A percentile compares a stretch with the other conserved stretches of the same genome.
These are phyloP conservation scores for Avicennia marina DNA, from an alignment of 257 asterid genomes.

Conservation along the genomic window DNA sequence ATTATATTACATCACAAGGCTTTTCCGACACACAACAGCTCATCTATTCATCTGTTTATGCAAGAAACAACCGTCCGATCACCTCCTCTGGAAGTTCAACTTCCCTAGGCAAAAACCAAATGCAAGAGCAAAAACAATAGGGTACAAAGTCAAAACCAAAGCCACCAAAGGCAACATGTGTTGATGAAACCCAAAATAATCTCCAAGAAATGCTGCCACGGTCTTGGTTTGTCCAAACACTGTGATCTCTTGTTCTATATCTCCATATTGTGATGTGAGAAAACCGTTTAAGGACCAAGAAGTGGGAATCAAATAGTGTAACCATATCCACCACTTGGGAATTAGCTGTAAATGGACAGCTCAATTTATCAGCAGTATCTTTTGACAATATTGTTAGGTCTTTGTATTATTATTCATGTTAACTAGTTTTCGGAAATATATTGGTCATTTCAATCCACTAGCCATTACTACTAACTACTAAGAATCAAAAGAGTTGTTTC, in stretches of 20 bases:
- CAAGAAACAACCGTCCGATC: background rate
- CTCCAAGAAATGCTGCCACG: slow-evolving; percentile 36
- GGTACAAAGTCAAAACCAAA: slow-evolving; percentile 36
- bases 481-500: too few relatives aligned
- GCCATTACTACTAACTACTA: too few relatives aligned
- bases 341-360: slow-evolving; percentile 32
- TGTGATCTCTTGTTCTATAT: slow-evolving; percentile 26
- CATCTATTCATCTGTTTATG: too few relatives aligned
- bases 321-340: slow-evolving; percentile 69
- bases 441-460: too few relatives aligned
- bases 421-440: too few relatives aligned
- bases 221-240: slow-evolving; percentile 47
- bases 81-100: slow-evolving; percentile 57
- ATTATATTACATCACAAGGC: too few relatives aligned
- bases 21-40: too few relatives aligned
- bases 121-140: slow-evolving; percentile 37
- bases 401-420: too few relatives aligned
- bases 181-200: slow-evolving; percentile 46
- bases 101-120: slow-evolving; percentile 44
- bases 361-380: too few relatives aligned
- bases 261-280: slow-evolving; percentile 63
- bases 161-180: slow-evolving; percentile 48
- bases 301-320: slow-evolving; percentile 41
- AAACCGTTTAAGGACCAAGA: slow-evolving; percentile 56
- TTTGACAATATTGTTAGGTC: too few relatives aligned